A percentile compares a stretch with the other conserved stretches of the same genome.
These are phyloP conservation scores for Suillus paluster DNA, from an alignment of 768 basidiomycete species.

Conservation along the genomic window DNA sequence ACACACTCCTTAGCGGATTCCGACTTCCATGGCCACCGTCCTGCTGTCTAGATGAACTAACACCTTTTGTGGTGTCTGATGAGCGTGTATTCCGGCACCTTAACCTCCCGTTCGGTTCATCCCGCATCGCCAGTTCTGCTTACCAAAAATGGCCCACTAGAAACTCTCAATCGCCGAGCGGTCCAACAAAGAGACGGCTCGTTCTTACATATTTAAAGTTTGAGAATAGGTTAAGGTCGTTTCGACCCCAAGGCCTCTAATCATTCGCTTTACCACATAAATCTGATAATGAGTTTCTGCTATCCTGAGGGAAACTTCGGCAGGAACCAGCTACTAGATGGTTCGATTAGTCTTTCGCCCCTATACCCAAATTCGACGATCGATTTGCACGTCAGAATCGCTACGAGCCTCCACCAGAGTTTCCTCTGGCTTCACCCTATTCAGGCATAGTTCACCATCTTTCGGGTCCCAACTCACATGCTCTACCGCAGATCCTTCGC, in stretches of 20 bases:
- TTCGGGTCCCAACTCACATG: slow-evolving; percentile 87
- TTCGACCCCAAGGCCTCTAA: slow-evolving; percentile 90
- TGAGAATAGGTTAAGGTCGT: slow-evolving; percentile 87
- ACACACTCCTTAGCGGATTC: slow-evolving; percentile 87
- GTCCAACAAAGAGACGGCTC: slow-evolving; percentile 54
- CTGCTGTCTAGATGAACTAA: slow-evolving; percentile 89
- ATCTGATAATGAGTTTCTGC: slow-evolving; percentile 64
- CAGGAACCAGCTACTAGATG: slow-evolving; percentile 93
- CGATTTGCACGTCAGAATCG: slow-evolving; percentile 97
- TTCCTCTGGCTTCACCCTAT: slow-evolving; percentile 94
- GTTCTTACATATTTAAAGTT: slow-evolving; percentile 70
- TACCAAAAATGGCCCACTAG: slow-evolving; percentile 78
- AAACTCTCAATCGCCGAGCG: slow-evolving; percentile 63
- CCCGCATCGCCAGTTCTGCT: slow-evolving; percentile 75
- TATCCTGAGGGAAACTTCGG: slow-evolving; percentile 86
- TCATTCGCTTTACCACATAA: slow-evolving; percentile 85
- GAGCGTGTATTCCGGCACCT: slow-evolving; percentile 83
- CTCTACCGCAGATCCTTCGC: slow-evolving; percentile 79
- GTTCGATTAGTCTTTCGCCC: slow-evolving; percentile 96
- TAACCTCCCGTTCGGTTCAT: slow-evolving; percentile 76
- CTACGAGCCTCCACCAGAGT: slow-evolving; percentile 96
- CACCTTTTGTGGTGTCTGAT: slow-evolving; percentile 87
- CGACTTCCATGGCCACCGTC: slow-evolving; percentile 88
- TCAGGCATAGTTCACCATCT: slow-evolving; percentile 91
- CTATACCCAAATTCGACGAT: slow-evolving; percentile 95